Percentiles rank a stretch among this genome's conserved stretches.
Evolutionary conservation across 768 basidiomycete genomes (phyloP).

Genomic region (Pilatotrama ljubarskyi): DNA sequence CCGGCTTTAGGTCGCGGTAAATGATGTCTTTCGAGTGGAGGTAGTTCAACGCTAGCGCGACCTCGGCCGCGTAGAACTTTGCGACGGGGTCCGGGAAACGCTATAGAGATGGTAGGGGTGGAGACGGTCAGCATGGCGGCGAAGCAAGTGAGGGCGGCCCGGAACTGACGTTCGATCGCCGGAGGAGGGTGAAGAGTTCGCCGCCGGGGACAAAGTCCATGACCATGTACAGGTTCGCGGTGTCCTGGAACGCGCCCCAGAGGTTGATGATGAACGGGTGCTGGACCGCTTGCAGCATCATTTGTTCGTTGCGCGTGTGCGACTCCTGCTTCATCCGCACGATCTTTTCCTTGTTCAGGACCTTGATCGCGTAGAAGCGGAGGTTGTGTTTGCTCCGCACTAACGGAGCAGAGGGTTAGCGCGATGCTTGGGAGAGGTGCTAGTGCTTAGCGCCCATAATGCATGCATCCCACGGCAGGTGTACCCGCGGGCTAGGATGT

Average conservation of each 20-base stretch:
- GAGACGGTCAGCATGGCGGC: slow-evolving; percentile 6
- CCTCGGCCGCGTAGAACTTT: slow-evolving; percentile 96
- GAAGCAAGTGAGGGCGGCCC: too few species aligned
- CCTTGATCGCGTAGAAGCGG: slow-evolving; percentile 96
- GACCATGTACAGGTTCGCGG: slow-evolving; percentile 94
- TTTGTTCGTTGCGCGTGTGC: slow-evolving; percentile 94
- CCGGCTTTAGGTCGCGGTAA: slow-evolving; percentile 97
- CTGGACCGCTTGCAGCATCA: slow-evolving; percentile 80
- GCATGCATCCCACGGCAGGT: not conserved
- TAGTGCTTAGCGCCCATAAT: too few species aligned
- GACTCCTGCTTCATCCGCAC: slow-evolving; percentile 93
- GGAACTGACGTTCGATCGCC: slow-evolving; percentile 78
- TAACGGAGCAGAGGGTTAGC: slow-evolving; percentile 35
- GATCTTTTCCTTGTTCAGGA: slow-evolving; percentile 90
- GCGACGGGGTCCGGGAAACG: slow-evolving; percentile 96
- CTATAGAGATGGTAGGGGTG: slow-evolving; percentile 40
- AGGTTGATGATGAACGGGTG: slow-evolving; percentile 96
- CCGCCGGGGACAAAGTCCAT: slow-evolving; percentile 97
- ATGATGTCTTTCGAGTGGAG: slow-evolving; percentile 87
- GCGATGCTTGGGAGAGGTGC: too few species aligned
- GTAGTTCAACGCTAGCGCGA: slow-evolving; percentile 89
- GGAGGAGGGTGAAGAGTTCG: slow-evolving; percentile 90
- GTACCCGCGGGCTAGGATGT: not conserved
- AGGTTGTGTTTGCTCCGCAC: slow-evolving; percentile 91
- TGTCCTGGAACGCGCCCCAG: slow-evolving; percentile 94